Evolutionary conservation across 148 eudicot species (phyloP), one percentile per base, ranked within the genome.

Genomic region (Arctostaphylos glauca): DNA sequence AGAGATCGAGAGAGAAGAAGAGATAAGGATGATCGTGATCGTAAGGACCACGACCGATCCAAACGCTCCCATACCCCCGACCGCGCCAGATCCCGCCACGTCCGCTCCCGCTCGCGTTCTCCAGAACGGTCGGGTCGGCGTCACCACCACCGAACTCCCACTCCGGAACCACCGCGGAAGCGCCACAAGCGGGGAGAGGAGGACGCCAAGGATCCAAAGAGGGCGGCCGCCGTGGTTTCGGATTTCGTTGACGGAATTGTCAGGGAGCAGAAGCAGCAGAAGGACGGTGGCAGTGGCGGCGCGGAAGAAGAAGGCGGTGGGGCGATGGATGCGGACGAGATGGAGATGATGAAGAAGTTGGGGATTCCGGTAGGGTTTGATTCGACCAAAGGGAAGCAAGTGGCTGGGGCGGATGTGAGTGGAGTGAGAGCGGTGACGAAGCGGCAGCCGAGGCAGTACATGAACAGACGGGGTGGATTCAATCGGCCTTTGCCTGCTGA

Each of bases 401-500:
- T 96, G 19, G 54, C 89, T 3, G 99, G 96, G 10, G 90, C 97
- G 31, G 98, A 96, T 79, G 93, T 93, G 15, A 94, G 99, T 19
- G 95, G 95, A 13, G 88, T 94, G 59, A 89, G 99, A 81, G 93
- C 92, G 47, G 97, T 92, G 44, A 96, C 98, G 8, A 96, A 96
- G 85, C 81, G 99, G 46, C 98, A 93, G 88, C 99, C 99, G 8
- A 72, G 98, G 43, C 98, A 96, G 94, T 96, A 96, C 75, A 96
- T 96, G 99, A 96, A 96, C 87, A 89, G 99, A 13, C 90, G 99
- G 9, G 99, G 99, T 15, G 98, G 99, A 1, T 96, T 96, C 43
- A 96, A 94, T 85, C 92, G 99, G n/a, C 99, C 99, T 8, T 86
- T 96, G 88, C 99, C 99, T 16, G 91, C 99, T 76, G 98, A 96